Conservation (phyloP, 1,284 basidiomycete species). For the Xerocomus amazonicus region DNA sequence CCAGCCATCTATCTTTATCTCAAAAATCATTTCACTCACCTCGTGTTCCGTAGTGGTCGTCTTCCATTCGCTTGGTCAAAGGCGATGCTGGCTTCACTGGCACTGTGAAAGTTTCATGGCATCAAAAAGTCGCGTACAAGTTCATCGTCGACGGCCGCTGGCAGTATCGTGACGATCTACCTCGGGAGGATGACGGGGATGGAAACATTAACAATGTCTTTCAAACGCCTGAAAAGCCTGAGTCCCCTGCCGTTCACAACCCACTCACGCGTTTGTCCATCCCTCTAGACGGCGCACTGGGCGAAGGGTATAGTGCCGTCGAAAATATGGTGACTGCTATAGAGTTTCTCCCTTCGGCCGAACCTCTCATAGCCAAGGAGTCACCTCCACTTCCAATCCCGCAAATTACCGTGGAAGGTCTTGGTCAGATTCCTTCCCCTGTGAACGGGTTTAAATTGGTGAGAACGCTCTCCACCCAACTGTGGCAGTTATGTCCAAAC, state of each 20-base stretch:
- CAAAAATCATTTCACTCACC: conserved; percentile 4
- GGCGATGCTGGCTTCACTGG: conserved; percentile 55
- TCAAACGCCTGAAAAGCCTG: conserved; percentile 53
- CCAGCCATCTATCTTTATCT: neutral
- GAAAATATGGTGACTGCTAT: conserved; percentile 29
- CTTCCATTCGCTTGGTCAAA: conserved; percentile 52
- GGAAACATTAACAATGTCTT: conserved; percentile 77
- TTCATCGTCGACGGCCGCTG: conserved; percentile 76
- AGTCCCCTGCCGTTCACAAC: conserved; percentile 4
- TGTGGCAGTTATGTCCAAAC: neutral
- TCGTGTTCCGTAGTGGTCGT: conserved; percentile 55
- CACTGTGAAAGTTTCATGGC: conserved; percentile 58
- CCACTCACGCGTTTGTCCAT: conserved; percentile 17
- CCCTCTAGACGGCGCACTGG: conserved; percentile 3
- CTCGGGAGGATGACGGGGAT: conserved; percentile 56
- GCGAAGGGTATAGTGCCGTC: conserved; percentile 10
- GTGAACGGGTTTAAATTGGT: conserved; percentile 19
- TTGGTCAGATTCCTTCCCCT: conserved; percentile 36
- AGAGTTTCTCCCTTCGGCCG: conserved; percentile 19
- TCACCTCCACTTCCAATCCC: conserved; percentile 11
- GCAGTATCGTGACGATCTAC: conserved; percentile 52
- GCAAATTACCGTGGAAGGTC: conserved; percentile 35
- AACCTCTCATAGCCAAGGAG: conserved; percentile 9
- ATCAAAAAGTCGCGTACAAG: conserved; percentile 65
- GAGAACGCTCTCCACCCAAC: neutral